Evolutionary conservation across 2,329 filamentous ascomycete species (phyloP).

Genomic region (Apiospora arundinis): DNA sequence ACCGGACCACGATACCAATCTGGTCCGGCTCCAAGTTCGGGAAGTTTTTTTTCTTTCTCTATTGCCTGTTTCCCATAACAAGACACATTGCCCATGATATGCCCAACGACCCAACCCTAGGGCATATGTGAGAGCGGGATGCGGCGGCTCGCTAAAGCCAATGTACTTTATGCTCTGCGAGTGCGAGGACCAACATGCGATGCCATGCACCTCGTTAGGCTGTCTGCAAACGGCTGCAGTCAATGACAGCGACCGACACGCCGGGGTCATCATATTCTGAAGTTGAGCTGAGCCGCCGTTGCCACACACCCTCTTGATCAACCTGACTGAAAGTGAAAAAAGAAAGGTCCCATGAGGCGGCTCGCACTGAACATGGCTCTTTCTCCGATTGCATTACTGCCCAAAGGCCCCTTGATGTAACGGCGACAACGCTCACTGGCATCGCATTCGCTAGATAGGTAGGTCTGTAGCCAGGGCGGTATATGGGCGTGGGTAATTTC

Average conservation of each 20-base stretch:
- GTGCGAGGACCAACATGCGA: background rate
- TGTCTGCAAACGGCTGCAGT: conserved; percentile 1
- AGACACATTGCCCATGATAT: background rate
- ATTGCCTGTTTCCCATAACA: background rate
- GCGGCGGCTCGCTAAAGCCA: background rate
- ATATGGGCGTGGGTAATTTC: background rate
- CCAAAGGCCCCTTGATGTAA: conserved; percentile 17
- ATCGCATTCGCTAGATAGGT: background rate
- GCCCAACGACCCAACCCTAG: background rate
- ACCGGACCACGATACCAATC: conserved; percentile 12
- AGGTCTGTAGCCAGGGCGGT: background rate
- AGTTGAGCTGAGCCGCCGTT: background rate
- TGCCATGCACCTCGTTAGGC: background rate
- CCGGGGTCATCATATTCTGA: background rate
- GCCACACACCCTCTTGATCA: background rate
- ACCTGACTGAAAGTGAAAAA: background rate
- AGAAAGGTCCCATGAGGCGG: background rate
- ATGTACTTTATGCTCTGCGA: background rate
- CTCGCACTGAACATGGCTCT: background rate
- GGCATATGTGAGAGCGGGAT: background rate
- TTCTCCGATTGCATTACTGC: background rate
- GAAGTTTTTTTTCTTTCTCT: background rate
- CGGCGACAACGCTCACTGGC: background rate
- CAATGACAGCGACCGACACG: background rate
- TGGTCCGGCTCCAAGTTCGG: background rate